These are phyloP conservation scores for Phytopythium sindhum DNA, from an alignment of 352 stramenopile genomes.

Conservation along the genomic window DNA sequence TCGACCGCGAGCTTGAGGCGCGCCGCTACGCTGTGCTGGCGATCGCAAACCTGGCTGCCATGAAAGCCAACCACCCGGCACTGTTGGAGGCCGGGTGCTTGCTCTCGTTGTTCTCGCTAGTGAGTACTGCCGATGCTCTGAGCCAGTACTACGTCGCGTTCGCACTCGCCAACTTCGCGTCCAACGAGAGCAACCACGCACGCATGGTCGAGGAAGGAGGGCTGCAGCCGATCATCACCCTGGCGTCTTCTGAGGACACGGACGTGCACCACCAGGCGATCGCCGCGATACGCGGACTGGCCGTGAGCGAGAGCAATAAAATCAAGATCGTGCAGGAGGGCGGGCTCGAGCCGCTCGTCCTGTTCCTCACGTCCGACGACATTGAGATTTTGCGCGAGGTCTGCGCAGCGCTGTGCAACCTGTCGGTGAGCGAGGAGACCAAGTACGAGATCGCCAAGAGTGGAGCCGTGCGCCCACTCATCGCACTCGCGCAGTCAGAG, in stretches of 20 bases:
- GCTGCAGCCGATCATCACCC: constrained; percentile 93
- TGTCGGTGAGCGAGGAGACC: constrained; percentile 94
- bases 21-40: constrained; percentile 92
- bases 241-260: constrained; percentile 88
- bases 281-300: constrained; percentile 91
- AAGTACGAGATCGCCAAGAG: constrained; percentile 97
- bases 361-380: constrained; percentile 89
- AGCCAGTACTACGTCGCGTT: constrained; percentile 95
- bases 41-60: constrained; percentile 94
- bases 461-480: constrained; percentile 87
- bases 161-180: constrained; percentile 94
- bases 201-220: constrained; percentile 95
- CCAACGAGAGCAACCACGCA: constrained; percentile 89
- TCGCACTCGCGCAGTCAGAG: constrained; percentile 90
- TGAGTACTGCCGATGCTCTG: constrained; percentile 90
- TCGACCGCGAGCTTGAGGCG: constrained; percentile 91
- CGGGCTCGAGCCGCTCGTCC: constrained; percentile 90
- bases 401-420: constrained; percentile 93
- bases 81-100: constrained; percentile 91
- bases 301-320: constrained; percentile 89
- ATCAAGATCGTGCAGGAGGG: constrained; percentile 97
- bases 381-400: constrained; percentile 93
- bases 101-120: constrained; percentile 91
- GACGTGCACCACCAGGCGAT: constrained; percentile 95
- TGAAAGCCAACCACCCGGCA: constrained; percentile 92